Conservation (phyloP, 1,284 basidiomycete species). For the Ceratobasidium sp. region DNA sequence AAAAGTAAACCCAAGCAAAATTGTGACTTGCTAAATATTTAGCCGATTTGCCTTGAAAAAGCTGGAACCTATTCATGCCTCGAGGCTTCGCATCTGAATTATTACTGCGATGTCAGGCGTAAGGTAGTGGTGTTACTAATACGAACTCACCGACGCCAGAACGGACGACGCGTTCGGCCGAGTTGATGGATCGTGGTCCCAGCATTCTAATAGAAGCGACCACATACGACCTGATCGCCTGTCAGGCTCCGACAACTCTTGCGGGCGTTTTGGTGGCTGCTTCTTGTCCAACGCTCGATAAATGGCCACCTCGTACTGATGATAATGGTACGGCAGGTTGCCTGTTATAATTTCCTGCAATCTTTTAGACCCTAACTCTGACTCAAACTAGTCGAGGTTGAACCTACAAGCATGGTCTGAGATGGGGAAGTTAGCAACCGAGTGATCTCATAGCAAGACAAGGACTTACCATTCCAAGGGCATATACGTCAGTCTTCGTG, state of each 20-base stretch:
- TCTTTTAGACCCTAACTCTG: too few species aligned
- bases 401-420: neutral
- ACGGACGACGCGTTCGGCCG: neutral
- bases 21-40: too few species aligned
- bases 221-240: neutral
- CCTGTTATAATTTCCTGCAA: neutral
- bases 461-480: constrained; percentile 1
- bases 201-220: neutral
- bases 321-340: neutral
- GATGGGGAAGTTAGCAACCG: neutral
- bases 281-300: neutral
- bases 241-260: neutral
- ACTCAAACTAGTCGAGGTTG: neutral
- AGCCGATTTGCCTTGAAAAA: too few species aligned
- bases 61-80: too few species aligned
- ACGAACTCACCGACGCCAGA: too few species aligned
- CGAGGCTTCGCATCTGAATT: too few species aligned
- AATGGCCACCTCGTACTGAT: neutral
- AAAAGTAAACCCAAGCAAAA: too few species aligned
- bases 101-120: too few species aligned
- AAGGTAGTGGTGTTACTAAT: too few species aligned
- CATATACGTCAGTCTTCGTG: neutral
- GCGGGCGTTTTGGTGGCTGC: neutral
- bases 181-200: neutral
- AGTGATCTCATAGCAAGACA: neutral